Evolutionary conservation across 345 rosid species (phyloP), one percentile per base, ranked within the genome.

Genomic region (Populus deltoides): DNA sequence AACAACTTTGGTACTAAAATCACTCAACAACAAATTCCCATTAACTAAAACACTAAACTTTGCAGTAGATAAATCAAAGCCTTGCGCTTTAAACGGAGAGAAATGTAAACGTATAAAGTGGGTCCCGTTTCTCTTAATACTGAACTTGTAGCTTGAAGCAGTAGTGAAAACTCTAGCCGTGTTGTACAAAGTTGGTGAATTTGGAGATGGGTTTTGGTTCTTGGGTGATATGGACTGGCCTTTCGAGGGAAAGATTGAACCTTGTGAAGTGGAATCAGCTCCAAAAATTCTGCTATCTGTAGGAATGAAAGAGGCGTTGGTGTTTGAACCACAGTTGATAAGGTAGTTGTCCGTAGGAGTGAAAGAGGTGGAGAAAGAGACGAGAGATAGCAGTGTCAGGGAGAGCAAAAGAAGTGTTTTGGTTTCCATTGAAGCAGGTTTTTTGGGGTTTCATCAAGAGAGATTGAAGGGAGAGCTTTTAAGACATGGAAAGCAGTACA

Each of bases 51-150:
- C 93, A 49, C 82, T 73, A 77, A 95, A 90, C 76, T 84, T 87
- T 2, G 93, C 93, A 43, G 88, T 78, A 13, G 68, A 63, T 67
- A 95, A 80, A 83, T 90, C 71, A 35, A 85, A 91, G 7, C 20
- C 69, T 15, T 72, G 87, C 80, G 88, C 88, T 77, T 45, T 68
- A 81, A 95, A 95, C 0, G 99, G 98, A 17, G 92, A 88, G 90
- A 95, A 93, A 85, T 95, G 99, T 76, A 93, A 86, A 78, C 99
- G 98, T 87, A 95, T 90, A 84, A 95, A 88, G 82, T 90, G 97
- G 76, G 89, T 83, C 68, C 89, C 87, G 6, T 88, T 89, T 62
- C 25, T 82, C 72, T 81, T 81, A 86, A 89, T 70, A 71, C 18
- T 63, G 83, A 95, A 78, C 86, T 71, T 86, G 75, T 91, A 95